Percentiles rank a stretch among this genome's conserved stretches.
phyloP scores from a whole-genome alignment of 2,329 filamentous ascomycete genomes.

The Fusarium brevicatenulatum region DNA sequence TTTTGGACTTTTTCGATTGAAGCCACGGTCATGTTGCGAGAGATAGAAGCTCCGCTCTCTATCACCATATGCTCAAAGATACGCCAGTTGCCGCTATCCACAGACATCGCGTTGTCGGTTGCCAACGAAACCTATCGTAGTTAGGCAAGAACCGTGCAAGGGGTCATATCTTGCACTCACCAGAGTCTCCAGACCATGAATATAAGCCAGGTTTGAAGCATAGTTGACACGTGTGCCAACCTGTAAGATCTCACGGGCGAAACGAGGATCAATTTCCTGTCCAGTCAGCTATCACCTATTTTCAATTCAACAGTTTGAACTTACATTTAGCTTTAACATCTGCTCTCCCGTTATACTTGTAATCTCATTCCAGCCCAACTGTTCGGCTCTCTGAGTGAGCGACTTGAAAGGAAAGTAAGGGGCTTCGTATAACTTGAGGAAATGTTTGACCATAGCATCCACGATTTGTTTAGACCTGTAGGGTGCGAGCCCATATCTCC shows the following conservation, averaged over 20 bases:
- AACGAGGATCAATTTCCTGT: conserved; percentile 68
- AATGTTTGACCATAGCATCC: conserved; percentile 75
- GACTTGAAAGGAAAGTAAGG: conserved; percentile 88
- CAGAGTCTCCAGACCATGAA: conserved; percentile 92
- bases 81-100: conserved; percentile 90
- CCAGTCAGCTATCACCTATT: neutral
- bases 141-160: neutral
- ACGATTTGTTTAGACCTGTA: conserved; percentile 78
- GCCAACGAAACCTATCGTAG: conserved; percentile 80
- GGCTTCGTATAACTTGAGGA: conserved; percentile 81
- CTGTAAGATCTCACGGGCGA: conserved; percentile 85
- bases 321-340: conserved; percentile 72
- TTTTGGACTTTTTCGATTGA: conserved; percentile 63
- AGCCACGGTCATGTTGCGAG: conserved; percentile 74
- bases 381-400: conserved; percentile 73
- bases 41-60: conserved; percentile 68
- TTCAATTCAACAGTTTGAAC: neutral
- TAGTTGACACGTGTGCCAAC: conserved; percentile 95
- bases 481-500: conserved; percentile 86
- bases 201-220: conserved; percentile 84
- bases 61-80: conserved; percentile 89
- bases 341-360: conserved; percentile 79
- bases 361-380: conserved; percentile 72
- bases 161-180: conserved; percentile 48
- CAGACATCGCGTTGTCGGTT: conserved; percentile 81